Conservation (phyloP, 2,329 filamentous ascomycete genomes). For the Xylariaceae sp. region DNA sequence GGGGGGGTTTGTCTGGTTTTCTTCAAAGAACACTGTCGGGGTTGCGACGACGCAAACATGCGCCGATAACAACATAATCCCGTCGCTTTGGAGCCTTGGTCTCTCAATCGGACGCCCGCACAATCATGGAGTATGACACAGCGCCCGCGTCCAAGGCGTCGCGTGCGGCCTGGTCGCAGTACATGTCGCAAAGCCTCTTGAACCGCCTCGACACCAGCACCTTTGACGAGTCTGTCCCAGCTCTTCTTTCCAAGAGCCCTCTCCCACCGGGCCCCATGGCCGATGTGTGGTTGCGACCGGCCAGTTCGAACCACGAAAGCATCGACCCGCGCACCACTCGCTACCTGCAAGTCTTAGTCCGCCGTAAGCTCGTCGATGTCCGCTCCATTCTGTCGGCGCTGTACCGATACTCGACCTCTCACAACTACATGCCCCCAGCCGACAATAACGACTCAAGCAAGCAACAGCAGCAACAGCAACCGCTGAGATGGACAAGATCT, state of each 20-base stretch:
- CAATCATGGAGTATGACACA: conserved; percentile 2
- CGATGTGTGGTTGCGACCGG: conserved; percentile 56
- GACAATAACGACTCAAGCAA: conserved; percentile 17
- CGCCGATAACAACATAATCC: background rate
- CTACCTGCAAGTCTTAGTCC: conserved; percentile 56
- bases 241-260: conserved; percentile 49
- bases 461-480: conserved; percentile 5
- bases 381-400: conserved; percentile 53
- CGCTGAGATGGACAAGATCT: conserved; percentile 50
- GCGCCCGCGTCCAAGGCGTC: conserved; percentile 30
- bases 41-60: conserved; percentile 1
- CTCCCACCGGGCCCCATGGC: conserved; percentile 50
- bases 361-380: conserved; percentile 49
- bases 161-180: conserved; percentile 40
- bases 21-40: no score
- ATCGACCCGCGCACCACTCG: conserved; percentile 57
- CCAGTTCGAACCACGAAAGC: conserved; percentile 42
- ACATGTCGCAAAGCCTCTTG: conserved; percentile 48
- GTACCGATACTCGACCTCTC: conserved; percentile 54
- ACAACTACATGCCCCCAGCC: conserved; percentile 31
- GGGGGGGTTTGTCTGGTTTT: no score
- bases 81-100: background rate
- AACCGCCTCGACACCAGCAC: conserved; percentile 48
- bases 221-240: conserved; percentile 49
- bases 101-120: no score